Percentiles rank a stretch among this genome's conserved stretches.
Conservation (phyloP, 78 protist species). For the Dictyostelium capitatum region DNA sequence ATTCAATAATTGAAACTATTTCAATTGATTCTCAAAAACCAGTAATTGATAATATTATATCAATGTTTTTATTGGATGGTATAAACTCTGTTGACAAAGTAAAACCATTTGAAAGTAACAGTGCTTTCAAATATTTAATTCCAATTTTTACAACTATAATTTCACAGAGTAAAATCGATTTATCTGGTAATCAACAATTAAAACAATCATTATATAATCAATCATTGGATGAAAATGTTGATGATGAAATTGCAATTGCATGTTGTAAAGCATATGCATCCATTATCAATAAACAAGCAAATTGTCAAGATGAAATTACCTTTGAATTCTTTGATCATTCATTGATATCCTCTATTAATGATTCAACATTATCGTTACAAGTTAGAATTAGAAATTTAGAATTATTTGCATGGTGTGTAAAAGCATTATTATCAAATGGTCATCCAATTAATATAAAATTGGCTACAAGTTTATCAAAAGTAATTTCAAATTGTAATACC, state of each 20-base stretch:
- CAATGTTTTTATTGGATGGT: slow-evolving; percentile 38
- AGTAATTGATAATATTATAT: not conserved
- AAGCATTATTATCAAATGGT: slow-evolving; percentile 50
- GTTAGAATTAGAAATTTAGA: not conserved
- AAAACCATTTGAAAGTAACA: slow-evolving; percentile 14
- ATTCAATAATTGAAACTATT: slow-evolving; percentile 36
- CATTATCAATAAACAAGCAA: slow-evolving; percentile 27
- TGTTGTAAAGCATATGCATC: slow-evolving; percentile 34
- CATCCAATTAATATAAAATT: slow-evolving; percentile 15
- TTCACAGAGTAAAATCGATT: slow-evolving; percentile 48
- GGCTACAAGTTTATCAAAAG: not conserved
- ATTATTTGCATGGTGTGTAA: slow-evolving; percentile 35
- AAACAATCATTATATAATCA: not conserved
- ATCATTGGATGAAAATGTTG: not conserved
- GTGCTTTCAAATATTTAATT: slow-evolving; percentile 2
- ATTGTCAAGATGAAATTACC: not conserved
- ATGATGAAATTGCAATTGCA: slow-evolving; percentile 15
- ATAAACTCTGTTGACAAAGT: not conserved
- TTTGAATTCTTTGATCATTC: not conserved
- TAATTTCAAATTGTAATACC: slow-evolving; percentile 3
- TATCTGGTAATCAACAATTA: slow-evolving; percentile 7
- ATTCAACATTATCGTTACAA: not conserved
- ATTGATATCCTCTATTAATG: not conserved
- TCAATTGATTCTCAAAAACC: not conserved
- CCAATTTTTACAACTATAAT: slow-evolving; percentile 43